phyloP scores from a whole-genome alignment of 2,329 filamentous ascomycete species.

The Metarhizium album region DNA sequence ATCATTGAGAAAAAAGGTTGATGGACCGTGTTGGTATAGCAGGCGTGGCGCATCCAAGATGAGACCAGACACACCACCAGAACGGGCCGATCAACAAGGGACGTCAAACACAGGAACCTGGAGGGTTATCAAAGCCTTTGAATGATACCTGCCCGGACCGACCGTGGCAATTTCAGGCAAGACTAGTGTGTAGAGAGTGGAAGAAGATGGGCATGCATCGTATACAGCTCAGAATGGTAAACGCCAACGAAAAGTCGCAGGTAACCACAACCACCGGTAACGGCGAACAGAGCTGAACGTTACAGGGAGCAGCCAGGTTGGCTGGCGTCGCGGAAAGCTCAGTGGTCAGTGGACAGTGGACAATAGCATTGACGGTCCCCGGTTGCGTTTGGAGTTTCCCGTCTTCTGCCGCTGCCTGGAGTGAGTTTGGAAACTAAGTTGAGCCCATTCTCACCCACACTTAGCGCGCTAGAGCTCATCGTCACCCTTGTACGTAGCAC shows the following conservation, averaged over 20 bases:
- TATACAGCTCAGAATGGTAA: background rate
- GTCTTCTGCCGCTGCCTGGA: background rate
- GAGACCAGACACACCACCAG: background rate
- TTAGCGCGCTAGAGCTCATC: too few species aligned
- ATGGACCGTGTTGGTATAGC: background rate
- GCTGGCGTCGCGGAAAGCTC: background rate
- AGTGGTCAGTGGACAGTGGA: background rate
- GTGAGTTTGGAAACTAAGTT: too few species aligned
- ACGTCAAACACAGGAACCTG: constrained; percentile 2
- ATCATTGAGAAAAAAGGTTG: background rate
- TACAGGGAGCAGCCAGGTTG: background rate
- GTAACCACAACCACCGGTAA: background rate
- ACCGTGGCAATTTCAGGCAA: constrained; percentile 1
- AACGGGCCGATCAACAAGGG: constrained; percentile 3
- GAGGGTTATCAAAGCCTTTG: background rate
- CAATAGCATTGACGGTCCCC: background rate
- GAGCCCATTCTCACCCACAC: too few species aligned
- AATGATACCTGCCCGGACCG: background rate
- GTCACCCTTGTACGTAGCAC: background rate
- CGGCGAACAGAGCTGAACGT: background rate
- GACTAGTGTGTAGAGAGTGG: background rate
- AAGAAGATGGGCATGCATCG: background rate
- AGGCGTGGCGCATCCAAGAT: background rate
- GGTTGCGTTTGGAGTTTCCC: background rate
- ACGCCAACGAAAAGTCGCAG: background rate